Evolutionary conservation across 257 asterid species (phyloP).

Genomic region (Ophiorrhiza pumila): DNA sequence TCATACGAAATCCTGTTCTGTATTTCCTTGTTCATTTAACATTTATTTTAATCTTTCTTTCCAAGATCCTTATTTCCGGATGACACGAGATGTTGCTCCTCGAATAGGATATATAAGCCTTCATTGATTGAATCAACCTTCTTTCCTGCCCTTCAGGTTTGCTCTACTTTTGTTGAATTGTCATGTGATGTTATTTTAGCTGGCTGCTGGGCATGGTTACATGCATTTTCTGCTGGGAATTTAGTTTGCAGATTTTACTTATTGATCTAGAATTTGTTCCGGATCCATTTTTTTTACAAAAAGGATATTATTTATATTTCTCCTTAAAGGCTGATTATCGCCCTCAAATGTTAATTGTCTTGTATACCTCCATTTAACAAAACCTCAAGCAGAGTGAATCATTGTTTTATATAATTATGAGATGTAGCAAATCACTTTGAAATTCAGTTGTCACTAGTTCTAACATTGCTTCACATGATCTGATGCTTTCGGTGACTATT

Average conservation of each 20-base stretch:
- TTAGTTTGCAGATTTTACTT: not conserved
- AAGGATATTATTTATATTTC: not conserved
- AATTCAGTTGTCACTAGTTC: not conserved
- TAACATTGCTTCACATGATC: not conserved
- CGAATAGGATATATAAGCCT: constrained; percentile 86
- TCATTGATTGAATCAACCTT: constrained; percentile 87
- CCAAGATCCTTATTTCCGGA: constrained; percentile 97
- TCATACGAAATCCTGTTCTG: not conserved
- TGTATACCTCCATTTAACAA: not conserved
- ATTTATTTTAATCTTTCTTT: constrained; percentile 2
- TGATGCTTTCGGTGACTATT: no score
- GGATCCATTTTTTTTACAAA: not conserved
- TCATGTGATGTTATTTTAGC: not conserved
- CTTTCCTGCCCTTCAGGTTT: constrained; percentile 98
- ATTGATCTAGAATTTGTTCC: not conserved
- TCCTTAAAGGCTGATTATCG: not conserved
- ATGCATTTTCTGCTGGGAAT: not conserved
- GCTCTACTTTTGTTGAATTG: not conserved
- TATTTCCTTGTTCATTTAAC: not conserved
- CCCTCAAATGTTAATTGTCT: not conserved
- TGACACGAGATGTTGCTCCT: constrained; percentile 99
- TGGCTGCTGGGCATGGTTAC: not conserved
- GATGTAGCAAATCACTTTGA: not conserved
- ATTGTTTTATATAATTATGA: not conserved
- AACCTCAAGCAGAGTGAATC: not conserved